These are phyloP conservation scores for Colletotrichum shisoi DNA, from an alignment of 2,329 filamentous ascomycete species.

Conservation along the genomic window DNA sequence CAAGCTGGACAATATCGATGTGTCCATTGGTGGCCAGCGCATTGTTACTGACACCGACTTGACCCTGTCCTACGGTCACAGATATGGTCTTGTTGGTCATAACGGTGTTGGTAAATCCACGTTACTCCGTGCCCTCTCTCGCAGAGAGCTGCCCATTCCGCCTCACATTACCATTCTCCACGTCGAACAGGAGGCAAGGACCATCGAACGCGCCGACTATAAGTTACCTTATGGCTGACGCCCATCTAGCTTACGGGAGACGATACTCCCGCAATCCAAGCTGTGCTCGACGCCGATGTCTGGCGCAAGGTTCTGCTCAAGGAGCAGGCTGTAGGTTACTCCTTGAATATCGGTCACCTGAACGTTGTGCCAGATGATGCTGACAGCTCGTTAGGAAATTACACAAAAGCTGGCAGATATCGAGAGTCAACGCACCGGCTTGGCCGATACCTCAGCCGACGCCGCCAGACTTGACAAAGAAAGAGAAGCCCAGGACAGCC, in stretches of 20 bases:
- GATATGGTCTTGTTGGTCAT: slow-evolving; percentile 97
- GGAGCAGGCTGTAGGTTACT: slow-evolving; percentile 77
- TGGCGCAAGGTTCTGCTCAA: slow-evolving; percentile 95
- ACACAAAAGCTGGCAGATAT: slow-evolving; percentile 76
- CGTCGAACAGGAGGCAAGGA: slow-evolving; percentile 91
- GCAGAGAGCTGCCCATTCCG: slow-evolving; percentile 92
- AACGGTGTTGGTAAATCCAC: slow-evolving; percentile 99
- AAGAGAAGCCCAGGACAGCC: slow-evolving; percentile 87
- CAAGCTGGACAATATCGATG: slow-evolving; percentile 95
- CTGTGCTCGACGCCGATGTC: slow-evolving; percentile 95
- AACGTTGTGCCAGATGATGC: slow-evolving; percentile 38
- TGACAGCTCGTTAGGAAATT: slow-evolving; percentile 70
- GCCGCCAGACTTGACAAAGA: slow-evolving; percentile 85
- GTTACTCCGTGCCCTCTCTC: slow-evolving; percentile 87
- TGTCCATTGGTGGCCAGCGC: slow-evolving; percentile 86
- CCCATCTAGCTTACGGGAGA: slow-evolving; percentile 80
- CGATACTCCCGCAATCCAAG: slow-evolving; percentile 92
- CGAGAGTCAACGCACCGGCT: slow-evolving; percentile 75
- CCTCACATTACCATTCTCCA: slow-evolving; percentile 98
- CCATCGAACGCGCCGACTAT: neutral
- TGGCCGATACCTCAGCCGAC: slow-evolving; percentile 93
- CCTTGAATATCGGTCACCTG: neutral
- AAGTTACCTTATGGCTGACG: slow-evolving; percentile 40
- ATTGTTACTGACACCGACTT: slow-evolving; percentile 91
- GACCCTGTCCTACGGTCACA: slow-evolving; percentile 87